Base-by-base conservation (phyloP, 2,329 filamentous ascomycete species). In the Scolecobasidium constrictum region DNA sequence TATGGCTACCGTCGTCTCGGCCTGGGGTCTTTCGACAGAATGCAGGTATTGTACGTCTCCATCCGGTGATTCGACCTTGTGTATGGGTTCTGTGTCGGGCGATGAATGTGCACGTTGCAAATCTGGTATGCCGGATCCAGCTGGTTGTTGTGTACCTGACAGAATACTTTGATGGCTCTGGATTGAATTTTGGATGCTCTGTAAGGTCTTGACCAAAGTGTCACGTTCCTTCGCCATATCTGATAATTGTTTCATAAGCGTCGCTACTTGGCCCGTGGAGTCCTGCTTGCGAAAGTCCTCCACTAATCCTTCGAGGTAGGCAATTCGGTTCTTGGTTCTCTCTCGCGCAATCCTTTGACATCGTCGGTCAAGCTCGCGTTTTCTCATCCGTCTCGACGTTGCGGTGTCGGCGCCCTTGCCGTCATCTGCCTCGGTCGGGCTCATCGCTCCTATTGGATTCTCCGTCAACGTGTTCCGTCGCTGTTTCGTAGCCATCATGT, bases 251-350 rank as follows among this genome's bases (percentile, higher is more conserved):
- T 43, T 38, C 40, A 43, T 43, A 20, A 46, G 17, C 23, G 18
- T 34, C 5, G 44, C 40, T 7, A 46, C 40, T 17, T 43, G 44
- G 6, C 40, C 33, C 22, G 26, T 46, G 12, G 39, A 37, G 17
- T 46, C 44, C 16, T 35, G 31, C 16, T 36, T 40, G n/a, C 21
- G 22, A 17, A 46, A 46, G 18, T 43, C 44, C 18, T 46, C 43
- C 11, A 47, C 46, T 13, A 47, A 43, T 3, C 21, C 39, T 35
- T 47, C 46, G 12, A 47, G 46, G 23, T 42, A 28, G 17, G 46
- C 43, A 12, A 47, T 42, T 5, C 35, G 43, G n/a, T 37, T 38
- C 18, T 43, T 46, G 9, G 43, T 47, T 22, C 39, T 28, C 20
- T 46, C 43, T 9, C 46, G 28, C 7, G 43, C 43, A 3, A 37